These are phyloP conservation scores for Lodderomyces jiufengensis DNA, from an alignment of 1,139 yeast genomes.

Conservation along the genomic window DNA sequence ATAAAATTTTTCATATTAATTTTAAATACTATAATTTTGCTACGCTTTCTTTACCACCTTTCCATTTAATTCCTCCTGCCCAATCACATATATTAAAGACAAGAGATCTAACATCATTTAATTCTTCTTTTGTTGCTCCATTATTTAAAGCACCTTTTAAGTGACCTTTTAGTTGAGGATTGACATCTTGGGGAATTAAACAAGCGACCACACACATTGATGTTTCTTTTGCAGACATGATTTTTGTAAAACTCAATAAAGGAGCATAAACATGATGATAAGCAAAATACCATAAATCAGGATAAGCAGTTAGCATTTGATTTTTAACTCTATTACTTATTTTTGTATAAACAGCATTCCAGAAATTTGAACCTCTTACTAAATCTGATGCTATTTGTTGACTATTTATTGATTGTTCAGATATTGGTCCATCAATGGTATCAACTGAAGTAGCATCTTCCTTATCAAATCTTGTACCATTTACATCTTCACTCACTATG, in stretches of 20 bases:
- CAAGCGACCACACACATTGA: constrained; percentile 75
- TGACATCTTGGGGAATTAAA: constrained; percentile 90
- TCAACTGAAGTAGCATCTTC: constrained; percentile 21
- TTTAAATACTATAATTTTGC: constrained; percentile 51
- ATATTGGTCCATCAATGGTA: constrained; percentile 45
- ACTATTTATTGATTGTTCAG: constrained; percentile 28
- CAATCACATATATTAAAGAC: constrained; percentile 67
- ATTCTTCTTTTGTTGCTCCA: constrained; percentile 67
- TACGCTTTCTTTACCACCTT: constrained; percentile 55
- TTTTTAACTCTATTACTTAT: constrained; percentile 62
- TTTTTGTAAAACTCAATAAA: constrained; percentile 61
- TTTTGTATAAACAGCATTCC: constrained; percentile 75
- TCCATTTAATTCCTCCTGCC: constrained; percentile 59
- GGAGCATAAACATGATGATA: constrained; percentile 76
- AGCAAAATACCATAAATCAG: constrained; percentile 78
- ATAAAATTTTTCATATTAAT: too few species aligned
- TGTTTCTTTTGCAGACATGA: constrained; percentile 67
- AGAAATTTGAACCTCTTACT: constrained; percentile 60
- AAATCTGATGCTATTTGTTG: constrained; percentile 26
- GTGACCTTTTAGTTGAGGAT: constrained; percentile 90
- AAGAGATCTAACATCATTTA: constrained; percentile 56
- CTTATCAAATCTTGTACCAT: constrained; percentile 31
- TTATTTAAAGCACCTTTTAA: constrained; percentile 78
- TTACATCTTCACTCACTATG: constrained; percentile 40
- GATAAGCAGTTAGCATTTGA: constrained; percentile 73